Evolutionary conservation across 768 basidiomycete genomes (phyloP).

Genomic region (Cyathus striatus): DNA sequence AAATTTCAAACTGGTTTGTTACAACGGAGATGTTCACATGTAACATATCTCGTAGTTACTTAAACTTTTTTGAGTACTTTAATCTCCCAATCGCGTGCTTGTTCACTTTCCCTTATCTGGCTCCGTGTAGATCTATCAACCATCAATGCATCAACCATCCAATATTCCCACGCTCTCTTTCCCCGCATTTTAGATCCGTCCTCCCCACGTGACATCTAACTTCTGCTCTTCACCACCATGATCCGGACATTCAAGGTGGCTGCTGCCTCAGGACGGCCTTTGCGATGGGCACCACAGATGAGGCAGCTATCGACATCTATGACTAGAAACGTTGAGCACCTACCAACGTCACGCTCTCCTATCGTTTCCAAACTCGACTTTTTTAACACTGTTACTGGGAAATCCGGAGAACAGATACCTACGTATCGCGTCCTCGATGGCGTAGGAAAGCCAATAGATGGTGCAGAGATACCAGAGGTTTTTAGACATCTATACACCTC

Average conservation of each 20-base stretch:
- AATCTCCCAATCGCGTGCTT: no score
- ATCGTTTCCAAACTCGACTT: constrained; percentile 69
- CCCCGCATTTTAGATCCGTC: constrained; percentile 1
- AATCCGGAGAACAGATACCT: constrained; percentile 58
- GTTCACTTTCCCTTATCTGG: no score
- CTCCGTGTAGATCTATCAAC: no score
- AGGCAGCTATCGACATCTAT: constrained; percentile 12
- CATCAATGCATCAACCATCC: no score
- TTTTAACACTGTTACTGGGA: constrained; percentile 71
- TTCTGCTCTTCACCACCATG: constrained; percentile 17
- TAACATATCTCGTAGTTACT: not conserved
- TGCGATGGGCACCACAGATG: constrained; percentile 7
- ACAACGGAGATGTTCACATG: not conserved
- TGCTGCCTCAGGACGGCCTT: constrained; percentile 12
- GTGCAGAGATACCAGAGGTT: constrained; percentile 74
- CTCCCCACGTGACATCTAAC: constrained; percentile 14
- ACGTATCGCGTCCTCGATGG: constrained; percentile 86
- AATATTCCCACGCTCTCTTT: no score
- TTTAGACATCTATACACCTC: constrained; percentile 14
- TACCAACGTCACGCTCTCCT: constrained; percentile 48
- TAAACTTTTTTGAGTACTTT: no score
- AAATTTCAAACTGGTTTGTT: constrained; percentile 3
- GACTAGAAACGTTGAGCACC: constrained; percentile 11
- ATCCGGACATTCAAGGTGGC: constrained; percentile 12
- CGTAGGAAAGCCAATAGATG: constrained; percentile 65